Evolutionary conservation across 805 yeast genomes (phyloP).

Genomic region (Maudiozyma pseudohumilis): DNA sequence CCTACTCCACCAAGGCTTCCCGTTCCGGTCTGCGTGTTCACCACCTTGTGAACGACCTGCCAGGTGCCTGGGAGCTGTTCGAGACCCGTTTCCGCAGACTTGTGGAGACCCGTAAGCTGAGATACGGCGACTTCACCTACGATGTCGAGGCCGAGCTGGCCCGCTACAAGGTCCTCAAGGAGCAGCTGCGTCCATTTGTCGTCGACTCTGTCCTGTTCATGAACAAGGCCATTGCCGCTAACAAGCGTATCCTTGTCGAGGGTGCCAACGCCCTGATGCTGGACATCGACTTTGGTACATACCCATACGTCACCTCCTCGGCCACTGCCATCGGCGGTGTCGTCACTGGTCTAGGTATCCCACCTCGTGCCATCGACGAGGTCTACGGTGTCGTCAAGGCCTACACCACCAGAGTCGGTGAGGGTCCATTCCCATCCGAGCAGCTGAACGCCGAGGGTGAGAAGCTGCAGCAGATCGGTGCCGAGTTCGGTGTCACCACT

Average conservation of each 20-base stretch:
- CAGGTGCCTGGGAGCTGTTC: conserved; percentile 89
- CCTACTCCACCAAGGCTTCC: conserved; percentile 92
- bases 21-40: conserved; percentile 96
- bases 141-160: conserved; percentile 74
- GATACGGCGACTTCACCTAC: conserved; percentile 90
- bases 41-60: conserved; percentile 83
- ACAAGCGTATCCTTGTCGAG: conserved; percentile 86
- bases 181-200: conserved; percentile 75
- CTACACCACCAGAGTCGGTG: conserved; percentile 97
- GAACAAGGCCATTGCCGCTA: conserved; percentile 62
- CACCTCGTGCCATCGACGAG: conserved; percentile 75
- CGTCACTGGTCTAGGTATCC: conserved; percentile 89
- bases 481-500: conserved; percentile 95
- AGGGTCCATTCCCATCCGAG: conserved; percentile 98
- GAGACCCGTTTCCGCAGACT: conserved; percentile 67
- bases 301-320: conserved; percentile 93
- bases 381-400: conserved; percentile 96
- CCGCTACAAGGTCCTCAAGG: conserved; percentile 65
- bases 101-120: conserved; percentile 68
- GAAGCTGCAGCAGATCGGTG: conserved; percentile 81
- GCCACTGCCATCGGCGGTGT: conserved; percentile 98
- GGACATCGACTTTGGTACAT: conserved; percentile 95
- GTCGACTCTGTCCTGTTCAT: conserved; percentile 84
- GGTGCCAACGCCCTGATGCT: conserved; percentile 98
- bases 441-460: conserved; percentile 84